Evolutionary conservation across 192 early-diverging fungal genomes (phyloP).

Genomic region (Backusella westeae): DNA sequence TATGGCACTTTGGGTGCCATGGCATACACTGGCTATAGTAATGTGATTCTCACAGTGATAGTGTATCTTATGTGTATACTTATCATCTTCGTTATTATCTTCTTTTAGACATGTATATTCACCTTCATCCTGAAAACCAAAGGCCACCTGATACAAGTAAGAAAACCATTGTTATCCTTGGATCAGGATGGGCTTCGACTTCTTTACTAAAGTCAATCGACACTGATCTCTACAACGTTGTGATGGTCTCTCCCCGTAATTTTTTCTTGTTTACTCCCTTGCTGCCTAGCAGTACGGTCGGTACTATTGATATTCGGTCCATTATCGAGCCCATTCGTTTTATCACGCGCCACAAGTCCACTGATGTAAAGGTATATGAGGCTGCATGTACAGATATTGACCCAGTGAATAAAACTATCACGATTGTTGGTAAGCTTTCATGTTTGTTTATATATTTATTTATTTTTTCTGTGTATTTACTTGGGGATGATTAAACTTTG

Average conservation of each 20-base stretch:
- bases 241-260: slow-evolving; percentile 77
- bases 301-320: slow-evolving; percentile 82
- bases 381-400: slow-evolving; percentile 91
- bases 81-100: not conserved
- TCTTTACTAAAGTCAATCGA: slow-evolving; percentile 40
- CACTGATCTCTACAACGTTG: slow-evolving; percentile 37
- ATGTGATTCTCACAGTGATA: not conserved
- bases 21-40: not conserved
- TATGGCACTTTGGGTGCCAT: not conserved
- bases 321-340: slow-evolving; percentile 88
- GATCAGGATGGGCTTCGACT: slow-evolving; percentile 41
- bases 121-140: slow-evolving; percentile 44
- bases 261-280: slow-evolving; percentile 86
- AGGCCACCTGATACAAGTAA: slow-evolving; percentile 54
- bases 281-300: slow-evolving; percentile 77
- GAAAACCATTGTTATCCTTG: slow-evolving; percentile 39
- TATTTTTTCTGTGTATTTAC: not conserved
- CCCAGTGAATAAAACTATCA: slow-evolving; percentile 73
- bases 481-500: not conserved
- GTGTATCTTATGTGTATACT: not conserved
- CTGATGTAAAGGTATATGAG: slow-evolving; percentile 85
- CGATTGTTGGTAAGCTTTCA: slow-evolving; percentile 58
- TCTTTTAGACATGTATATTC: slow-evolving; percentile 35
- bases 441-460: not conserved
- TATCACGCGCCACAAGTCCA: slow-evolving; percentile 83